Evolutionary conservation across 805 yeast species (phyloP), one percentile per base, ranked within the genome.

Genomic region (Spathaspora gorwiae): DNA sequence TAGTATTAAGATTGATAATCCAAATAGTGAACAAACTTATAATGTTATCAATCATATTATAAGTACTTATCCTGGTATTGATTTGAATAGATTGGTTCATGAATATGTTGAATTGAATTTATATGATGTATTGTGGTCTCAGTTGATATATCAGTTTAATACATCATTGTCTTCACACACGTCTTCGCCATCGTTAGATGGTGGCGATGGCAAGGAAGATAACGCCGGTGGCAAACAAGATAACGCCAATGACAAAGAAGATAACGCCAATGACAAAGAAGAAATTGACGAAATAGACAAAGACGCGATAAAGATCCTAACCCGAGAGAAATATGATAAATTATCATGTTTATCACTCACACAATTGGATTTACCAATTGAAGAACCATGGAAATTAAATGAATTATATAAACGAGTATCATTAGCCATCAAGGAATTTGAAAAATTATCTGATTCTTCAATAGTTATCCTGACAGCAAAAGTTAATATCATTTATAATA

Each of bases 21-120:
- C 45, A 5, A 32, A 41, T 14, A 61, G 70, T 10, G 71, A 67
- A 41, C 62, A 61, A 30, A 57, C 66, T 2, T 65, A 60, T 48
- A 55, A 59, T 40, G 39, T 69, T 10, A 57, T 71, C 3, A 57
- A 57, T 27, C 56, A 62, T 33, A 59, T 70, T 6, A 52, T 67
- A 3, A 43, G 53, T 4, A 52, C 65, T 10, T 61, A 69, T 36
- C 75, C 78, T 0, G 61, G 56, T 1, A 48, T 74, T 13, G 79
- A 83, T 46, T 62, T 80, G 50, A 78, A 71, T 51, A 71, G 70
- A 46, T 68, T 80, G 38, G 70, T 89, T 1, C 84, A 81, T 54
- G 80, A 80, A 44, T 87, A 87, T 53, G 82, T 87, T 12, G 97
- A 90, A 54, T 54, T 73, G 48, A 81, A 81, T 46, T 60, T 88